Base-by-base conservation (phyloP, 192 early-diverging fungal species). In the Coemansia sp. region DNA sequence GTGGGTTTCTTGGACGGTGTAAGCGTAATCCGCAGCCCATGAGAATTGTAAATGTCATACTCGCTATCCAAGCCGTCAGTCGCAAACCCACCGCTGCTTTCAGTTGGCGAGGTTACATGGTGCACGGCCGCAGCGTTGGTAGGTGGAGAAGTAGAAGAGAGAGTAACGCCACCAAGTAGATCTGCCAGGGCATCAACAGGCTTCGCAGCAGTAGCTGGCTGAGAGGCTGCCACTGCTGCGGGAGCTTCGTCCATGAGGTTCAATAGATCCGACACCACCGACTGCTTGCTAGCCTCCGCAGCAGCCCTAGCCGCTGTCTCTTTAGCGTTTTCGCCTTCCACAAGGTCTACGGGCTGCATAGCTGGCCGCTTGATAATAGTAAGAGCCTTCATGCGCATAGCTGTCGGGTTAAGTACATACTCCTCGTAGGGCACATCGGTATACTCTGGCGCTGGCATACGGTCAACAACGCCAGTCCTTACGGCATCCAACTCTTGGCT, bases 401-500 rank as follows among this genome's bases (percentile, higher is more conserved):
- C 79, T 1, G 80, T 74, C 31, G 84, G 84, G 29, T 85, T 81
- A 15, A 81, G 78, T 41, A 77, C 75, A 45, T 78, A 76, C 61
- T 76, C 75, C 59, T 82, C 84, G 62, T 82, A 78, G 1, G 73
- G 71, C 25, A 76, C 70, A 41, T 80, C 84, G 62, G 62, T 63
- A 69, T 82, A 83, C 75, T 94, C 90, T 38, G 91, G 90, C 17
- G 93, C 89, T 1, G 98, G 97, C 91, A 99, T 96, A 46, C 94
- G 87, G 65, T 99, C 98, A 38, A 98, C 73, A n/a, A 94, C 87
- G 34, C 89, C 91, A 7, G 88, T 85, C 29, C 90, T 89, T 48
- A 94, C 90, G 63, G 53, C 50, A 60, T 92, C 82, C 77, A 92
- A 85, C 48, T 90, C 90, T 14, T 85, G 65, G 50, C 74, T 44